phyloP scores from a whole-genome alignment of 2,329 filamentous ascomycete genomes.

The Aspergillus persii region DNA sequence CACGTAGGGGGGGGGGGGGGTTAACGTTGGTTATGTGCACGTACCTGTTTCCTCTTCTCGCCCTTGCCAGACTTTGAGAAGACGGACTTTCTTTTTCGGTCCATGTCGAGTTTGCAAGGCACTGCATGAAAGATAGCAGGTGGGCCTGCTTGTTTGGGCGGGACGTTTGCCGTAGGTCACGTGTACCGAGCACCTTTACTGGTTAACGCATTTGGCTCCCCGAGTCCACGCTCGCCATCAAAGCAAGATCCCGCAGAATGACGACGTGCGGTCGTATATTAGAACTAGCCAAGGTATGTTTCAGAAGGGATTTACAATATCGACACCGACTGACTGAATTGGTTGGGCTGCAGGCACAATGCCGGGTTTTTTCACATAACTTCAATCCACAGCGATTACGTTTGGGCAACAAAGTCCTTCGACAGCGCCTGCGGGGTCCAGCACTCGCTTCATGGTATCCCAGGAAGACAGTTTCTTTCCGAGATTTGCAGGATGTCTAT shows the following conservation, averaged over 20 bases:
- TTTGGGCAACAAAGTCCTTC: constrained; percentile 87
- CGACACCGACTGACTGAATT: background rate
- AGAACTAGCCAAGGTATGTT: constrained; percentile 73
- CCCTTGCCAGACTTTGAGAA: constrained; percentile 4
- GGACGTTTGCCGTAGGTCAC: background rate
- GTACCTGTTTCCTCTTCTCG: constrained; percentile 21
- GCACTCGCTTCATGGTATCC: constrained; percentile 86
- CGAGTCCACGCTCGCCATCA: background rate
- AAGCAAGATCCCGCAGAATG: background rate
- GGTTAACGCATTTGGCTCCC: background rate
- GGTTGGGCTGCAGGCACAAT: constrained; percentile 66
- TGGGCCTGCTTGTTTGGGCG: background rate
- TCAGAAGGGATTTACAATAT: background rate
- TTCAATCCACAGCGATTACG: constrained; percentile 83
- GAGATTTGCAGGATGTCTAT: constrained; percentile 70
- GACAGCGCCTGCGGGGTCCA: constrained; percentile 83
- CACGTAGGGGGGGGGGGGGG: background rate
- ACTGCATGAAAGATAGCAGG: too few relatives aligned
- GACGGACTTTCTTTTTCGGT: constrained; percentile 23
- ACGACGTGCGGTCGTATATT: constrained; percentile 42
- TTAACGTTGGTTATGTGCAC: background rate
- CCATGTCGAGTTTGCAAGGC: constrained; percentile 18
- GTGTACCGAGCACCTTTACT: background rate
- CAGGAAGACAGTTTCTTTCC: constrained; percentile 66
- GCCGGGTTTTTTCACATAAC: constrained; percentile 83